phyloP scores from a whole-genome alignment of 495 filamentous ascomycete species.

The Arthonia radiata region DNA sequence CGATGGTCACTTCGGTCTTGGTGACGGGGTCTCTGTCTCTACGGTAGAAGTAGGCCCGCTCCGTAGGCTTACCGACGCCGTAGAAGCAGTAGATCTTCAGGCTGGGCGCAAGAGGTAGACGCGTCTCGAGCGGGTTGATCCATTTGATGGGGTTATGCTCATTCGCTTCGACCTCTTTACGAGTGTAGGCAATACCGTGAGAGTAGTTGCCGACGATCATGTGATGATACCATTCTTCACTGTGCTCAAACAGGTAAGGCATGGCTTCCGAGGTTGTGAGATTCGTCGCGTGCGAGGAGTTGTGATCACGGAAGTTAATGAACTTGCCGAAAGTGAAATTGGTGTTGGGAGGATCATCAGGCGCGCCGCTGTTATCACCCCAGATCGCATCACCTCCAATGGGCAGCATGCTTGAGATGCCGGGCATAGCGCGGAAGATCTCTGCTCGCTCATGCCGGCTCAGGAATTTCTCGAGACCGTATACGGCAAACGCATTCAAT shows the following conservation, averaged over 20 bases:
- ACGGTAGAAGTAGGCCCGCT: slow-evolving; percentile 77
- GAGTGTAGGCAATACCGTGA: slow-evolving; percentile 64
- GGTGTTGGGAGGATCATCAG: slow-evolving; percentile 60
- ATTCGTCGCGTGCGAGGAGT: slow-evolving; percentile 39
- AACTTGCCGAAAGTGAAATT: slow-evolving; percentile 51
- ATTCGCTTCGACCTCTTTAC: slow-evolving; percentile 63
- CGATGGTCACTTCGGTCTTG: slow-evolving; percentile 68
- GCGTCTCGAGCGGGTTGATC: slow-evolving; percentile 83
- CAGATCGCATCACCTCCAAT: slow-evolving; percentile 84
- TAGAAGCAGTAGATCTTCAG: slow-evolving; percentile 98
- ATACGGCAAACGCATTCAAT: slow-evolving; percentile 91
- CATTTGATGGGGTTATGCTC: slow-evolving; percentile 62
- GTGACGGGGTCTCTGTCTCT: slow-evolving; percentile 36
- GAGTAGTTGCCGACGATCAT: slow-evolving; percentile 54
- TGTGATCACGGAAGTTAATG: slow-evolving; percentile 56
- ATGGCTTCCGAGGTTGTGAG: slow-evolving; percentile 58
- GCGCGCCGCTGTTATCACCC: slow-evolving; percentile 76
- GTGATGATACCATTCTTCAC: slow-evolving; percentile 65
- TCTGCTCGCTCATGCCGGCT: slow-evolving; percentile 71
- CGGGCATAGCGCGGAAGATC: slow-evolving; percentile 92
- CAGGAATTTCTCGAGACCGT: slow-evolving; percentile 88
- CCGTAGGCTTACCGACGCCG: slow-evolving; percentile 73
- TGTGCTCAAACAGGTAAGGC: slow-evolving; percentile 46
- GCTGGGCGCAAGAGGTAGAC: slow-evolving; percentile 66
- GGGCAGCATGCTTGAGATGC: slow-evolving; percentile 89